phyloP scores from a whole-genome alignment of 2,329 filamentous ascomycete genomes.

The Blastomyces silverae region DNA sequence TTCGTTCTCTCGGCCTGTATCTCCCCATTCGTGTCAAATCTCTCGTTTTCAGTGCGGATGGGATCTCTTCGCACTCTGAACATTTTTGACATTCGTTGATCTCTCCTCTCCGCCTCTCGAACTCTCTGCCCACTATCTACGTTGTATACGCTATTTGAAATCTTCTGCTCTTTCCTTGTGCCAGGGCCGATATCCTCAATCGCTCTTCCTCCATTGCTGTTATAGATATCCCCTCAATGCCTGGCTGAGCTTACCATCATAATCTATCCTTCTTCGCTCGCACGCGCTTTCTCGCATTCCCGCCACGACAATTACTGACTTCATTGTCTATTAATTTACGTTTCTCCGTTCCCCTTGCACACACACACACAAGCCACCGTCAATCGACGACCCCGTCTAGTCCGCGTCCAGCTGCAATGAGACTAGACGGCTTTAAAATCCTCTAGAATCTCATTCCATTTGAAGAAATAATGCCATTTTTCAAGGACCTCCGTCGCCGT shows the following conservation, averaged over 20 bases:
- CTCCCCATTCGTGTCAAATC: not conserved
- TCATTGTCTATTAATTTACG: not conserved
- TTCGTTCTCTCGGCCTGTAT: not conserved
- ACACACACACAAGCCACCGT: not conserved
- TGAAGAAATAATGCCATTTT: conserved; percentile 50
- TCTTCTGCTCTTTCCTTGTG: not conserved
- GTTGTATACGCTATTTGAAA: not conserved
- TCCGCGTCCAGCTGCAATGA: not conserved
- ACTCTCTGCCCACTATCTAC: not conserved
- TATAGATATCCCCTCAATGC: not conserved
- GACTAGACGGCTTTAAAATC: not conserved
- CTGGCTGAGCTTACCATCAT: not conserved
- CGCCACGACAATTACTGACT: not conserved
- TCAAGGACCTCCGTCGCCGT: conserved; percentile 69
- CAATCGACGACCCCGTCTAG: not conserved
- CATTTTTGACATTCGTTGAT: not conserved
- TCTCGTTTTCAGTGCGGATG: not conserved
- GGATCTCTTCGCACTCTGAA: not conserved
- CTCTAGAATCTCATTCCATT: not conserved
- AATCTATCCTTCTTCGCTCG: not conserved
- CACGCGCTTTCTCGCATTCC: not conserved
- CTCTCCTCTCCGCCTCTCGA: not conserved
- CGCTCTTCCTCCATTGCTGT: not conserved
- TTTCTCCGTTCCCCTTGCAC: not conserved
- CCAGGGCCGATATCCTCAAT: not conserved